These are phyloP conservation scores for Ziziphus jujuba DNA, from an alignment of 306 rosid species.

Conservation along the genomic window DNA sequence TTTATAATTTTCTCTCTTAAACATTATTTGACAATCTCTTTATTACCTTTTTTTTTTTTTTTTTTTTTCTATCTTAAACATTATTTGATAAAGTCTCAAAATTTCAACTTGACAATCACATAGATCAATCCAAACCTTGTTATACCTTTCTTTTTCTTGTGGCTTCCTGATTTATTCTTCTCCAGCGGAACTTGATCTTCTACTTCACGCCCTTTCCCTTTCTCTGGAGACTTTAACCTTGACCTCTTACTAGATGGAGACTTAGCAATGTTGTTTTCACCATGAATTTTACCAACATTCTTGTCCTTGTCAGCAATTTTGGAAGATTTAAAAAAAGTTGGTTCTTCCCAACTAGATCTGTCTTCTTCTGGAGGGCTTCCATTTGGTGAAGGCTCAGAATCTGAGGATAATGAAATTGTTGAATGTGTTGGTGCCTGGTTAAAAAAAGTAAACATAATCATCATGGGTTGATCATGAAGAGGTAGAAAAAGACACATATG, in stretches of 20 bases:
- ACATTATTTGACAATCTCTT: constrained; percentile 1
- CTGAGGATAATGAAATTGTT: constrained; percentile 51
- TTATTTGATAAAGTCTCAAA: constrained; percentile 12
- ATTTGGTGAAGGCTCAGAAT: constrained; percentile 48
- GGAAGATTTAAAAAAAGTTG: constrained; percentile 35
- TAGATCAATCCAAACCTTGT: constrained; percentile 8
- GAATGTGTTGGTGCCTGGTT: constrained; percentile 58
- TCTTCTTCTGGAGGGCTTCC: constrained; percentile 35
- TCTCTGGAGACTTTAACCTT: constrained; percentile 27
- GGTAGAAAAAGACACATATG: too few species aligned
- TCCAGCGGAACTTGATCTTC: constrained; percentile 29
- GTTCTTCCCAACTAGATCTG: constrained; percentile 33
- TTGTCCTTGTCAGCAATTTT: constrained; percentile 22
- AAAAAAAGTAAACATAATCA: constrained; percentile 21
- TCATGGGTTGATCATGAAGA: background rate
- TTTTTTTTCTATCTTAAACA: background rate
- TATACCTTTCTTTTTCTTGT: constrained; percentile 46
- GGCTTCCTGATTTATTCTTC: constrained; percentile 38
- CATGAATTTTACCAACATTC: constrained; percentile 21
- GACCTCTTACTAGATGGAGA: constrained; percentile 34
- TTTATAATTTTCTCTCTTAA: background rate
- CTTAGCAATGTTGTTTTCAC: constrained; percentile 20
- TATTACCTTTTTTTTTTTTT: too few species aligned
- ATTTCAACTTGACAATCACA: constrained; percentile 15
- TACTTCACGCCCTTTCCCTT: constrained; percentile 21